phyloP scores from a whole-genome alignment of 2,329 filamentous ascomycete species.

The Alternaria postmessia region DNA sequence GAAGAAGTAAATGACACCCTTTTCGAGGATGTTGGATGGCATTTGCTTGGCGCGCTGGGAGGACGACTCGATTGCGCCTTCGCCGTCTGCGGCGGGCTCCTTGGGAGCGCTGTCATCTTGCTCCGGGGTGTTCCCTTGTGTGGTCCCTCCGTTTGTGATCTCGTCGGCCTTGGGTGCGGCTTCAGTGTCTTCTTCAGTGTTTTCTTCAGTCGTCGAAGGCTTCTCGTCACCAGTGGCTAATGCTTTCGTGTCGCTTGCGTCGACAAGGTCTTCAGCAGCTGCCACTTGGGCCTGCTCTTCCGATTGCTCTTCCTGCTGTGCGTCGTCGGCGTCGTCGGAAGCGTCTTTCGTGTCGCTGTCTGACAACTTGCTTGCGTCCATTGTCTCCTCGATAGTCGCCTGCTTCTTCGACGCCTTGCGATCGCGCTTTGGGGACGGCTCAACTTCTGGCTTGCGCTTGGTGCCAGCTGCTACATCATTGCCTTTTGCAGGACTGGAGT shows the following conservation, averaged over 20 bases:
- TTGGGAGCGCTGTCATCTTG: slow-evolving; percentile 25
- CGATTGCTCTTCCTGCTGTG: slow-evolving; percentile 18
- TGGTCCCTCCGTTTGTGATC: slow-evolving; percentile 3
- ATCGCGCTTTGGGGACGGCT: slow-evolving; percentile 53
- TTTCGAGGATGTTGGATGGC: slow-evolving; percentile 76
- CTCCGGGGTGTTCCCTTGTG: neutral
- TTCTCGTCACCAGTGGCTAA: slow-evolving; percentile 24
- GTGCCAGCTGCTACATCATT: slow-evolving; percentile 46
- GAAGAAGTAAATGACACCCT: slow-evolving; percentile 92
- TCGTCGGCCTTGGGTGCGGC: slow-evolving; percentile 11
- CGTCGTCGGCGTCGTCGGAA: slow-evolving; percentile 13
- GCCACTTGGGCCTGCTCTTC: slow-evolving; percentile 19
- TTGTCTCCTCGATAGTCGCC: slow-evolving; percentile 62
- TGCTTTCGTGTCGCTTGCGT: slow-evolving; percentile 24
- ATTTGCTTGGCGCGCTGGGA: slow-evolving; percentile 60
- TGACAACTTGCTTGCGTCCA: slow-evolving; percentile 51
- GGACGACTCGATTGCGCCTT: slow-evolving; percentile 57
- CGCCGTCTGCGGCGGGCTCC: slow-evolving; percentile 33
- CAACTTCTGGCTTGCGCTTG: slow-evolving; percentile 53
- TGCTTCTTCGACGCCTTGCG: slow-evolving; percentile 57
- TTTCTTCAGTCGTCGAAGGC: slow-evolving; percentile 7
- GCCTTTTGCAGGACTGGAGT: slow-evolving; percentile 32
- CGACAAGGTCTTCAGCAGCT: neutral
- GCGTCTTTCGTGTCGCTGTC: slow-evolving; percentile 39
- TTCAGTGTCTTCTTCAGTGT: slow-evolving; percentile 4